Conservation (phyloP, 2,329 filamentous ascomycete genomes). For the Penicillium sp. region DNA sequence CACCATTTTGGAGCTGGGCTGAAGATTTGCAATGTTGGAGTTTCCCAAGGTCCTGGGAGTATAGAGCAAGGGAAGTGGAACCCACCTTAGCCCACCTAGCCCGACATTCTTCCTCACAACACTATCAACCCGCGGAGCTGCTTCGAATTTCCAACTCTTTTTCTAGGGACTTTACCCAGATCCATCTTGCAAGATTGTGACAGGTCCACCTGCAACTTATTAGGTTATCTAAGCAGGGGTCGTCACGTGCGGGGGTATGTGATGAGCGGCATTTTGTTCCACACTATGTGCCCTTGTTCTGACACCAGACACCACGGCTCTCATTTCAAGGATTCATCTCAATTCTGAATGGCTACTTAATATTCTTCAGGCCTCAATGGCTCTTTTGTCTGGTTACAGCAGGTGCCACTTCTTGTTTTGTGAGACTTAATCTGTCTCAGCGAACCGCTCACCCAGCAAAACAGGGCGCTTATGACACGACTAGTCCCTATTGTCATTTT, state of each 20-base stretch:
- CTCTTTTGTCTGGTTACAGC: slow-evolving; percentile 7
- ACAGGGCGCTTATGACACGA: slow-evolving; percentile 30
- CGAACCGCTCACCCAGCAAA: slow-evolving; percentile 26
- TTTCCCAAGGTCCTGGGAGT: neutral
- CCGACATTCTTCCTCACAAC: neutral
- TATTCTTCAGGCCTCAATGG: slow-evolving; percentile 1
- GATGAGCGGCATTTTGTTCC: slow-evolving; percentile 16
- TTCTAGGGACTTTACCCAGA: neutral
- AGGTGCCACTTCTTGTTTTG: slow-evolving; percentile 4
- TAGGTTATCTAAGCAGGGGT: slow-evolving; percentile 6
- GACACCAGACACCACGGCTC: slow-evolving; percentile 3
- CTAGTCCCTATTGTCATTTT: slow-evolving; percentile 21
- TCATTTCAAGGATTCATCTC: neutral
- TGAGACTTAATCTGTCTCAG: slow-evolving; percentile 21
- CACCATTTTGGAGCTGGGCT: neutral
- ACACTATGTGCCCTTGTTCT: slow-evolving; percentile 4
- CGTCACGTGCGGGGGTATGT: slow-evolving; percentile 12
- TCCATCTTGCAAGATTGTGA: neutral
- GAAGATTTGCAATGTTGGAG: neutral
- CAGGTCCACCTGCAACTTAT: neutral
- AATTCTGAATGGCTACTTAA: slow-evolving; percentile 6
- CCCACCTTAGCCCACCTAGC: neutral
- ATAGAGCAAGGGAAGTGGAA: neutral
- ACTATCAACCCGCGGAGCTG: neutral
- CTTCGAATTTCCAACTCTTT: neutral